These are phyloP conservation scores for Collybia nuda DNA, from an alignment of 768 basidiomycete genomes.

Conservation along the genomic window DNA sequence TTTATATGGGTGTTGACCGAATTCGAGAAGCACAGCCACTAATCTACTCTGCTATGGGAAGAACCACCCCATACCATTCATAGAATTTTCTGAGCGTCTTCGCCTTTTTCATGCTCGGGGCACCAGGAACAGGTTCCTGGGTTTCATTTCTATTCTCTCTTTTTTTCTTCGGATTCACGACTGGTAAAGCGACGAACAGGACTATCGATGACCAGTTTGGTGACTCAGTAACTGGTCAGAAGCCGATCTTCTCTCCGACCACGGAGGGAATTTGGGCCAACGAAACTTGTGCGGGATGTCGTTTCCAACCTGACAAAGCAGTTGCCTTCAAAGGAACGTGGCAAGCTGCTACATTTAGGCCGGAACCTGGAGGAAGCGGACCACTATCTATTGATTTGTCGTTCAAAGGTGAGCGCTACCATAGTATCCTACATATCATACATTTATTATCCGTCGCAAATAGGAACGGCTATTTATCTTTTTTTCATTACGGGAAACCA, in stretches of 20 bases:
- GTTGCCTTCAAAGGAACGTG: constrained; percentile 16
- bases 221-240: constrained; percentile 13
- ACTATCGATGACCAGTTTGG: constrained; percentile 23
- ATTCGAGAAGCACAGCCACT: too few species aligned
- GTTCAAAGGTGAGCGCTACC: constrained; percentile 14
- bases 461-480: constrained; percentile 40
- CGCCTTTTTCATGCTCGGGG: too few species aligned
- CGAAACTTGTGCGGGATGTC: constrained; percentile 11
- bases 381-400: constrained; percentile 12
- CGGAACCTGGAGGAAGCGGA: constrained; percentile 1
- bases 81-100: too few species aligned
- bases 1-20: too few species aligned
- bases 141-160: too few species aligned
- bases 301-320: constrained; percentile 8
- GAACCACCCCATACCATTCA: too few species aligned
- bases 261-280: constrained; percentile 14
- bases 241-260: constrained; percentile 14
- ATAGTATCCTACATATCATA: neutral
- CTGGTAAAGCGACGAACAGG: neutral
- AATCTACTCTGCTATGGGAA: too few species aligned
- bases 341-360: constrained; percentile 16
- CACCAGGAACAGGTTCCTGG: too few species aligned
- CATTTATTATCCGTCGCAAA: neutral
- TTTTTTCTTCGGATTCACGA: too few species aligned
- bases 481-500: constrained; percentile 37